Evolutionary conservation across 2,329 filamentous ascomycete genomes (phyloP).

Genomic region (Curvularia sp.): DNA sequence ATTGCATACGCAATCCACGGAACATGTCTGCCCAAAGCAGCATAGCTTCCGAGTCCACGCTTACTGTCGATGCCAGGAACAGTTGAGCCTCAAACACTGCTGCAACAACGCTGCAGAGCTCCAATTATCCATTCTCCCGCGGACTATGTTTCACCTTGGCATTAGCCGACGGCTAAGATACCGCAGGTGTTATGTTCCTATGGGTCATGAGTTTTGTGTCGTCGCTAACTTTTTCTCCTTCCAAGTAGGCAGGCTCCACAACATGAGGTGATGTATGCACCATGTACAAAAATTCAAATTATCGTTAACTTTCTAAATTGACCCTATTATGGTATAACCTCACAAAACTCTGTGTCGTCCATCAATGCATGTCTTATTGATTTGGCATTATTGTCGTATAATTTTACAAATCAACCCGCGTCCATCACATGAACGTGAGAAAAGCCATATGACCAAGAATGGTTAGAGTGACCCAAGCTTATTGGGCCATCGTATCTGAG

Average conservation of each 20-base stretch:
- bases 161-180: conserved; percentile 20
- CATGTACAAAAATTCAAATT: neutral
- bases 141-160: conserved; percentile 25
- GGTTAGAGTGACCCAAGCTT: neutral
- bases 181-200: conserved; percentile 20
- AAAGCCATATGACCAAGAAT: neutral
- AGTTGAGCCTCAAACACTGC: conserved; percentile 25
- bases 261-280: neutral
- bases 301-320: neutral
- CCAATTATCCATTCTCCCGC: conserved; percentile 9
- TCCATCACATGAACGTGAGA: neutral
- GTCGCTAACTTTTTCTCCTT: neutral
- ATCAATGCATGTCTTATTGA: neutral
- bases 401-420: neutral
- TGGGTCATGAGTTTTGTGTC: neutral
- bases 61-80: conserved; percentile 14
- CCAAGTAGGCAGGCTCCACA: neutral
- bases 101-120: conserved; percentile 22
- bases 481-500: neutral
- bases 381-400: neutral
- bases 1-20: neutral
- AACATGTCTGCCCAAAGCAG: conserved; percentile 7
- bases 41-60: conserved; percentile 6
- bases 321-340: neutral
- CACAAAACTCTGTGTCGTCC: neutral